Conservation (phyloP, 495 filamentous ascomycete species). For the Aspergillus ostianus region DNA sequence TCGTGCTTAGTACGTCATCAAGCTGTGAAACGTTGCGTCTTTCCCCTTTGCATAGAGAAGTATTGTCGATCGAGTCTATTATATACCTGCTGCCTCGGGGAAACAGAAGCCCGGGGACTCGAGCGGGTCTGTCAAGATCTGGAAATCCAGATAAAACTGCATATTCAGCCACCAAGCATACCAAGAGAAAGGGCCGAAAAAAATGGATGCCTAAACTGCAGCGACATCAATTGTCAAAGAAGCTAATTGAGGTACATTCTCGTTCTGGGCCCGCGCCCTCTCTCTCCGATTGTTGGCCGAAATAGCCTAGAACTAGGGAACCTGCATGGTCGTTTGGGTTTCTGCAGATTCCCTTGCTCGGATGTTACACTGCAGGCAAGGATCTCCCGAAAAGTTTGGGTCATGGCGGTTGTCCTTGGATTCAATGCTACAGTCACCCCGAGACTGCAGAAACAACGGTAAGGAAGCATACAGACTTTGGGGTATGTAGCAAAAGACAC, state of each 20-base stretch:
- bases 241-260: constrained; percentile 1
- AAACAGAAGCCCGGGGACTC: background rate
- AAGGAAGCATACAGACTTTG: background rate
- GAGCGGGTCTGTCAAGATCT: background rate
- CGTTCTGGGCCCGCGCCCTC: background rate
- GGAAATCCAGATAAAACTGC: background rate
- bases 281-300: background rate
- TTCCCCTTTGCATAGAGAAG: background rate
- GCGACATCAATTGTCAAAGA: constrained; percentile 1
- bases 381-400: background rate
- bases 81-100: background rate
- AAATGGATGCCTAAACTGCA: constrained; percentile 8
- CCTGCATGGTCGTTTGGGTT: background rate
- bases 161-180: background rate
- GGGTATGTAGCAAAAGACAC: background rate
- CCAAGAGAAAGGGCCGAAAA: background rate
- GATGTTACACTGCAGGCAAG: constrained; percentile 4
- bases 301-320: background rate
- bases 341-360: constrained; percentile 8
- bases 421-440: constrained; percentile 5
- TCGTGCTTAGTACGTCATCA: background rate
- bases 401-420: background rate
- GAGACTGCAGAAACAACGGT: background rate
- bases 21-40: background rate
- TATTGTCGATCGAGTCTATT: background rate